Evolutionary conservation across 352 stramenopile species (phyloP), one percentile per base, ranked within the genome.

Genomic region (Phytophthora pisi): DNA sequence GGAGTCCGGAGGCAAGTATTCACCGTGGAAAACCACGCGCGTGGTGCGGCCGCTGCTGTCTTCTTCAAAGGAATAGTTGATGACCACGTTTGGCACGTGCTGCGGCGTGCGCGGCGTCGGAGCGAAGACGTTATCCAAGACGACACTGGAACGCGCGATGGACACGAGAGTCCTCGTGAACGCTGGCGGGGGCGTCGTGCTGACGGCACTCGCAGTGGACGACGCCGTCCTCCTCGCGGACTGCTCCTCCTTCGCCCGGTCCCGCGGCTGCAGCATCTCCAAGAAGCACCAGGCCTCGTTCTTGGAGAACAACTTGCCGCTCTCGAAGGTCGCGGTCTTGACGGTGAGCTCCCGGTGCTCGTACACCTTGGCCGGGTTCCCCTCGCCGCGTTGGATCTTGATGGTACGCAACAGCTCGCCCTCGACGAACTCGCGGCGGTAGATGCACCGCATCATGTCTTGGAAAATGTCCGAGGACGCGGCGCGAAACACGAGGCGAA

Each of bases 61-160:
- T 65, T 84, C 71, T 36, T 84, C 74, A 24, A 84, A 84, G 10
- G 51, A 72, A 18, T 81, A 85, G 36, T 77, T 81, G 38, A 78
- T 78, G 46, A 81, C 62, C 5, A 88, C 75, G 47, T 79, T 69
- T 10, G 77, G 72, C 20, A 75, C 70, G 26, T 81, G 64, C 24
- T 61, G 66, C n/a, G 59, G 57, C 3, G 58, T 47, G 15, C 47
- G 57, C 20, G 63, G 46, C 11, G 62, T 30, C 6, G 18, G 20
- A 8, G 54, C 1, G 15, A 31, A 49, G 11, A 36, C 34, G 16
- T 64, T 73, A 36, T 63, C 50, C 15, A 62, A 42, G 9, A 70
- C 52, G 18, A 75, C 57, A 18, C 71, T 66, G 4, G 51, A 61
- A 3, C 64, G 62, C 5, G 58, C 46, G 8, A 82, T 46, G 2